Evolutionary conservation across 2,329 filamentous ascomycete genomes (phyloP), one percentile per base, ranked within the genome.

Genomic region (Polychaeton citri): DNA sequence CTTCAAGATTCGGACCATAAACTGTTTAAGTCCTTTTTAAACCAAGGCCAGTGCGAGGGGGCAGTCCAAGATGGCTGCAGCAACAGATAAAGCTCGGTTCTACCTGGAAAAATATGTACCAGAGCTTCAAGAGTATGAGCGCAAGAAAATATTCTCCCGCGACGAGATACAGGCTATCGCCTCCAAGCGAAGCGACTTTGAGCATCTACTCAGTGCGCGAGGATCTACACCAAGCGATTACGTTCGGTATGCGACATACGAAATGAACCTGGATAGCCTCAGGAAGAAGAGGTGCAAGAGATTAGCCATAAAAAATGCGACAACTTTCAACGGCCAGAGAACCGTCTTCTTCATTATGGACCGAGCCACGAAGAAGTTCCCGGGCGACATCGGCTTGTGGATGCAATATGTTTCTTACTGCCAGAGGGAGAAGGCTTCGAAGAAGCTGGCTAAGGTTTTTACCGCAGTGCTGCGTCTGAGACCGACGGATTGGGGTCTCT

Each of bases 51-150:
- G n/a, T n/a, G n/a, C 36, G n/a, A n/a, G n/a, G n/a, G n/a, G n/a
- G n/a, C n/a, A n/a, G n/a, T 28, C 24, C 5, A 28, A 28, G 15
- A 93, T 94, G 85, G 74, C 86, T 2, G 80, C 76, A 30, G 79
- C 90, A 39, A 80, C 82, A 44, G 90, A 96, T 54, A 96, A 95
- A 63, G 90, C 88, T 38, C 83, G 88, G 39, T 96, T 88, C 63
- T 95, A 83, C 61, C 73, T 96, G 45, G 90, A 98, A 65, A 81
- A 88, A 48, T 81, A 82, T 2, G 83, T 95, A 30, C 85, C 87
- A 12, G 87, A 96, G 59, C 72, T 98, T 38, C 84, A 86, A 43
- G 86, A 94, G 52, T 92, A 85, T 59, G 82, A 93, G 61, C 75
- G 83, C 46, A 95, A 94, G 60, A 79, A 84, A 50, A 81, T 98